Base-by-base conservation (phyloP, 257 asterid species). In the Apocynum venetum region DNA sequence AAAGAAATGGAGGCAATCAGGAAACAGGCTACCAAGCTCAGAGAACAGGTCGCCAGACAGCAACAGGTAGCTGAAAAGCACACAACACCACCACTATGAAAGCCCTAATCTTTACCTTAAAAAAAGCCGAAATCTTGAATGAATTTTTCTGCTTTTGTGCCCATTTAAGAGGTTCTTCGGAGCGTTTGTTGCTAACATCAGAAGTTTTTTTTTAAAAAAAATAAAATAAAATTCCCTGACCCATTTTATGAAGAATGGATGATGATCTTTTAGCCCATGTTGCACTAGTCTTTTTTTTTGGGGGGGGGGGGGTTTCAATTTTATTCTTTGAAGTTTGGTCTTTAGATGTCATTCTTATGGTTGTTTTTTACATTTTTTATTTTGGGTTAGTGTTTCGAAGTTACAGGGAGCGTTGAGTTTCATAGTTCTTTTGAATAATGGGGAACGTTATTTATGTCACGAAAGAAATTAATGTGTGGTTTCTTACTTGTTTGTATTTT, bases 21-120 rank as follows among this genome's bases (percentile, higher is more conserved):
- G 82, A 91, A 89, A 74, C 96, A 91, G 83, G 96, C 96, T 14
- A 80, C 91, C 40, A 88, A 82, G 90, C 94, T 91, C 86, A 88
- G 94, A 80, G 94, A 89, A 76, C 94, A 91, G 81, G 96, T 91
- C 48, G 94, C 94, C 76, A 86, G 80, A 78, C 96, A 89, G 72
- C 96, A 91, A 46, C 94, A 91, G 80, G 96, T 89, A 74, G 38
- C 44, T 49, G 15, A 10, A 70, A 35, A 4, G 38, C 74, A 8
- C 53, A 19, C 52, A 15, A 46, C 12, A 7, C 6, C 40, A 9
- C 55, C 4, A n/a, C 19, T 46, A 4, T 20, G 51, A n/a, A 56
- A 43, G 31, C 71, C 71, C 56, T 75, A 74, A 56, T 40, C 64
- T 52, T 73, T 10, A 55, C 38, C 6, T 52, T 35, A 12, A 4